Evolutionary conservation across 1,139 yeast species (phyloP).

Genomic region (Taphrina populina): DNA sequence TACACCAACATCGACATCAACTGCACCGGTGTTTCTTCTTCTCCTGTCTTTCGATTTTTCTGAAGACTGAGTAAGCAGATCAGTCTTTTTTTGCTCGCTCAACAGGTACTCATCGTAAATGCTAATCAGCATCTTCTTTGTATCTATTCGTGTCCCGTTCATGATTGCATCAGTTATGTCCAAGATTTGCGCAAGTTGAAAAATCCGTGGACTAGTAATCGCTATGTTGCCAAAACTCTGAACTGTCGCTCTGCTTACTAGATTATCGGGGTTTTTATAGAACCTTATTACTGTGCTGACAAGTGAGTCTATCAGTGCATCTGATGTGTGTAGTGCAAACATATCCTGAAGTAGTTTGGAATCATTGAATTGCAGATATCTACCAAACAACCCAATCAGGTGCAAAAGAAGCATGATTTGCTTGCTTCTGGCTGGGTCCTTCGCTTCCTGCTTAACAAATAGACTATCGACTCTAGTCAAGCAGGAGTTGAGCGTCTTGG

Average conservation of each 20-base stretch:
- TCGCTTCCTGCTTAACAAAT: background rate
- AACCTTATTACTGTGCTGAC: background rate
- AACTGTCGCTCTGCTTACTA: slow-evolving; percentile 9
- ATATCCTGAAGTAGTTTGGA: background rate
- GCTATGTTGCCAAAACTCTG: slow-evolving; percentile 16
- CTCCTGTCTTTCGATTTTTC: background rate
- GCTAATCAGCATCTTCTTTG: slow-evolving; percentile 9
- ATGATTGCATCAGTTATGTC: slow-evolving; percentile 17
- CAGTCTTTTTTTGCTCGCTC: slow-evolving; percentile 9
- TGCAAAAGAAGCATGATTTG: slow-evolving; percentile 58
- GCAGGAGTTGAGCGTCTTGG: slow-evolving; percentile 63
- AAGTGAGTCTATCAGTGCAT: background rate
- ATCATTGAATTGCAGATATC: slow-evolving; percentile 60
- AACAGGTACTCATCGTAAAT: slow-evolving; percentile 11
- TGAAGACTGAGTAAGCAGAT: background rate
- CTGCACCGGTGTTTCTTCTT: slow-evolving; percentile 2
- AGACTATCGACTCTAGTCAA: slow-evolving; percentile 31
- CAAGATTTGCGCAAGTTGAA: slow-evolving; percentile 6
- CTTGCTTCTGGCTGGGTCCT: slow-evolving; percentile 48
- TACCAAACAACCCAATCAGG: slow-evolving; percentile 67
- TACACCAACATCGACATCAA: slow-evolving; percentile 12
- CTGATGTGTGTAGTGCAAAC: background rate
- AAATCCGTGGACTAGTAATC: slow-evolving; percentile 12
- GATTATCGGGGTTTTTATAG: background rate
- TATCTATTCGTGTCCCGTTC: slow-evolving; percentile 12